Base-by-base conservation (phyloP, 192 early-diverging fungal species). In the Coemansia aciculifera region DNA sequence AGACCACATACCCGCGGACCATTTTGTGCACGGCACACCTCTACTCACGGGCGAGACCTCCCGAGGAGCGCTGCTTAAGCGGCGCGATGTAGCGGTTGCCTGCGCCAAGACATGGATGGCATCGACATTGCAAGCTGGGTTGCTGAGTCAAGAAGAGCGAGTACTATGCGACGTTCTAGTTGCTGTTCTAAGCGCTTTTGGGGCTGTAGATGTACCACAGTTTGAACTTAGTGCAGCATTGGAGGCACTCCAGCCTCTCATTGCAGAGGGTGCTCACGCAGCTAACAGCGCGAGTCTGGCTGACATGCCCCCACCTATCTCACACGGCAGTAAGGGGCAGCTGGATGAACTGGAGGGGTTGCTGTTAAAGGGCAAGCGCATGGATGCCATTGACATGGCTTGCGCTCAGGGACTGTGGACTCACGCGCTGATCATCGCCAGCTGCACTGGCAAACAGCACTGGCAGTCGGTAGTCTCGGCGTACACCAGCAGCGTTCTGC, bases 401-500 rank as follows among this genome's bases (percentile, higher is more conserved):
- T 73, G 86, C 38, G 57, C 82, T 49, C 64, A 59, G 40, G 73
- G 74, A 5, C 60, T 95, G 42, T 99, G 97, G 97, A 77, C 90
- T 1, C 93, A 97, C 77, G 97, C 95, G 6, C 85, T 98, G 21
- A 87, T 97, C 9, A 90, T 99, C 73, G 89, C 91, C 36, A 95
- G 92, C 68, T 90, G 92, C 65, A 89, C 95, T 5, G 90, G 92
- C 66, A 90, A 92, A 68, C 90, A 91, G 29, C 77, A 87, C 1
- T 98, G 95, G 88, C 86, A 88, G 52, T 87, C 91, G 9, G 92
- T 94, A 1, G 87, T 97, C 44, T 80, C 78, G 21, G 73, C 88
- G 24, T 95, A 95, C 76, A 79, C 87, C 3, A 81, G 85, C 51
- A 77, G 80, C 48, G 74, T 90, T 66, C 77, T 34, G 66, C 74